Base-by-base conservation (phyloP, 1,139 yeast genomes). In the Candida sp. region DNA sequence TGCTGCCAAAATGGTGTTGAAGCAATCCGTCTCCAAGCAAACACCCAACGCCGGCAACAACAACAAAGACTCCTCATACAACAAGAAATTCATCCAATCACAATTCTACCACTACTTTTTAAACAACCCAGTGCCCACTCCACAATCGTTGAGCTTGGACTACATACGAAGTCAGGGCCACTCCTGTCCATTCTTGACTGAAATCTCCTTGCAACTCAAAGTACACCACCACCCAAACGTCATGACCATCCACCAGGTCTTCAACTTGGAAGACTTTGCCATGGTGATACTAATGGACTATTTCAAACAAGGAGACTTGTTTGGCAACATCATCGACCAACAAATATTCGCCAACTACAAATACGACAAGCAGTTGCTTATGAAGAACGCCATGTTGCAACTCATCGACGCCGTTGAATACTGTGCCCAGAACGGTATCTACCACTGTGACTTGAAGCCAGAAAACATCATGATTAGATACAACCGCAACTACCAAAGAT, bases 391-490 rank as follows among this genome's bases (percentile, higher is more conserved):
- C 41, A 90, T 91, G 66, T 67, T 86, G 30, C 97, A 92, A 67
- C 72, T 92, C 46, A 72, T 90, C 22, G 90, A 88, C 54, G 96
- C 86, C 1, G 76, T 92, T 33, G 77, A 79, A 42, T 86, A 84
- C 67, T 88, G 96, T 63, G 90, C 88, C 59, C 72, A 78, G 9
- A 72, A 77, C 41, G 83, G 84, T 35, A 82, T 92, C 11, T 92
- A 81, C 62, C 98, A 92, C 65, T 92, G 98, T 68, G 98, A 92
- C 67, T 78, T 92, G 59, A 91, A 92, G 68, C 98, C 98, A 1
- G 98, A 92, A 68, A 92, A 92, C 65, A 81, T 92, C 44, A 74
- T 92, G 73, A 85, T 88, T 12, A 61, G 62, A 25, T 75, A 70
- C 54, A 66, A 75, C 52, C 63, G 62, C 4, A 47, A 61, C 44